phyloP scores from a whole-genome alignment of 2,329 filamentous ascomycete genomes.

The Stemphylium beticola region DNA sequence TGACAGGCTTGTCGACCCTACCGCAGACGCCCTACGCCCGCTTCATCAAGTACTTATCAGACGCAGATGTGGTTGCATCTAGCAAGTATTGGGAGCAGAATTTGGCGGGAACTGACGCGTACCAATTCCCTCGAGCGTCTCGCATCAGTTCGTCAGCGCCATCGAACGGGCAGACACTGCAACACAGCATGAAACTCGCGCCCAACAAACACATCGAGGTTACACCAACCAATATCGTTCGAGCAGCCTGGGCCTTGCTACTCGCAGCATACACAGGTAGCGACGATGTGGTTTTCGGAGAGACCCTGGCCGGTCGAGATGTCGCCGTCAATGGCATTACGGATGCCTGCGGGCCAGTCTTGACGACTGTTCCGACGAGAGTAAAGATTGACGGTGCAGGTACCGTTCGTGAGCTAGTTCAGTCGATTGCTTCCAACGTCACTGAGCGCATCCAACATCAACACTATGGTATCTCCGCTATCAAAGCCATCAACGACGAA shows the following conservation, averaged over 20 bases:
- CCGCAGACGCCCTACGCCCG: conserved; percentile 34
- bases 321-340: conserved; percentile 41
- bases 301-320: conserved; percentile 47
- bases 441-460: conserved; percentile 45
- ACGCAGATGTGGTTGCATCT: conserved; percentile 25
- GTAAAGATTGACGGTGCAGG: conserved; percentile 34
- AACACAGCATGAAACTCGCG: conserved; percentile 32
- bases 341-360: conserved; percentile 46
- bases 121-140: conserved; percentile 43
- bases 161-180: conserved; percentile 31
- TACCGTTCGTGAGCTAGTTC: conserved; percentile 34
- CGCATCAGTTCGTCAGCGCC: conserved; percentile 23
- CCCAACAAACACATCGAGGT: conserved; percentile 35
- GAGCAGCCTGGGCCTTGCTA: conserved; percentile 36
- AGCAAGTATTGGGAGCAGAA: conserved; percentile 44
- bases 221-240: conserved; percentile 32
- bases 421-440: conserved; percentile 24
- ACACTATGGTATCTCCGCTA: conserved; percentile 48
- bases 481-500: conserved; percentile 55
- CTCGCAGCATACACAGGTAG: conserved; percentile 25
- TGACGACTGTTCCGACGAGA: conserved; percentile 50
- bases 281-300: conserved; percentile 32
- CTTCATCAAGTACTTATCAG: conserved; percentile 45
- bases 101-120: conserved; percentile 30
- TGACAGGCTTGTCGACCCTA: conserved; percentile 18